These are phyloP conservation scores for Epipyxis sp. DNA, from an alignment of 108 stramenopile species.

Conservation along the genomic window DNA sequence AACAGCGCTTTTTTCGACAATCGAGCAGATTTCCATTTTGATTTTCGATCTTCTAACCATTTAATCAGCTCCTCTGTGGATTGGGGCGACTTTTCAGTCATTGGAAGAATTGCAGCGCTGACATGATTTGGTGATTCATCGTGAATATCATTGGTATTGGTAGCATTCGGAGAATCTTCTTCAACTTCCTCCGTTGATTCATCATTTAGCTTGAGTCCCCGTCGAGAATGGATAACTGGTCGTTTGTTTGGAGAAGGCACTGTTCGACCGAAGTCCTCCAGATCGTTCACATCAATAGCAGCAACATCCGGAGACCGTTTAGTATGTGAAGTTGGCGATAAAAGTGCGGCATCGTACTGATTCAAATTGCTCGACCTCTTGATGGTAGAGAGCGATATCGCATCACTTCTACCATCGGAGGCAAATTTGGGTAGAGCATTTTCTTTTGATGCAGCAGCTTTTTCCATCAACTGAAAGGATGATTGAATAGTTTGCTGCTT, in stretches of 20 bases:
- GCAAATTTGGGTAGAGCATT: conserved; percentile 49
- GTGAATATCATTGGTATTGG: neutral
- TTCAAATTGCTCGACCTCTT: no score
- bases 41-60: conserved; percentile 85
- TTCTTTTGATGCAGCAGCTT: conserved; percentile 51
- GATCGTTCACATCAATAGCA: no score
- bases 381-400: no score
- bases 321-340: neutral
- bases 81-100: neutral
- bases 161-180: conserved; percentile 14
- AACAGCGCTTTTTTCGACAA: conserved; percentile 37
- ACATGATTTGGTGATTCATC: neutral
- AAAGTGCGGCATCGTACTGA: neutral
- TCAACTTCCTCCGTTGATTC: conserved; percentile 34
- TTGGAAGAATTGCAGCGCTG: neutral
- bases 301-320: neutral
- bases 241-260: neutral
- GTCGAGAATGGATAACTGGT: neutral
- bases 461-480: conserved; percentile 71
- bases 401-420: no score
- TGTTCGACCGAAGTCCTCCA: no score
- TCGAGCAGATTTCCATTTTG: conserved; percentile 69
- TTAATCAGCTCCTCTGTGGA: conserved; percentile 48
- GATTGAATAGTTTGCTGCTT: conserved; percentile 76
- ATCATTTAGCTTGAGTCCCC: neutral